Base-by-base conservation (phyloP, 2,329 filamentous ascomycete genomes). In the Apiospora rasikravindrae region DNA sequence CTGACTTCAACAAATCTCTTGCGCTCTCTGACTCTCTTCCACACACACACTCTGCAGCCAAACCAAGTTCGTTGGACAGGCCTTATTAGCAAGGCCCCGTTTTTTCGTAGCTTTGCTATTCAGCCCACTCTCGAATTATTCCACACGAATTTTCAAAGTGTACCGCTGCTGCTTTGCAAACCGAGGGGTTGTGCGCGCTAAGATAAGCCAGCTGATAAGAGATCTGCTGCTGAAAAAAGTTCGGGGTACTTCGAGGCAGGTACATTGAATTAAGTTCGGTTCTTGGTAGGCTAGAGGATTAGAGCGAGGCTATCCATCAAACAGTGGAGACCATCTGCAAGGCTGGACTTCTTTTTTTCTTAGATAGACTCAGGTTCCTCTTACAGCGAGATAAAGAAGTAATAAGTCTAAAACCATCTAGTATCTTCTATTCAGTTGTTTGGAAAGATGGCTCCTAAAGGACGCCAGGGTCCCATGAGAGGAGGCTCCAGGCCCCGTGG, bases 111-210 rank as follows among this genome's bases (percentile, higher is more conserved):
- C 57, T 64, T 37, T 64, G 29, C 57, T 40, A 64, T 40, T 37
- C 57, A 64, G 57, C 57, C 57, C 57, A 64, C 57, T 64, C 57
- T 78, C 72, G 75, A 83, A 77, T 77, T 77, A 77, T 75, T 75
- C 75, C 83, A 61, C 76, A 79, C 70, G 79, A 83, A 83, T 84
- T 84, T 84, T 80, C 79, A 80, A 82, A 83, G 83, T 40, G 83
- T 79, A 80, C 77, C 77, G 80, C 80, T 80, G 78, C 75, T 77
- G 77, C 80, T 79, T 78, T 77, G 74, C 74, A 74, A 67, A 82
- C n/a, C 66, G 83, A 82, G 79, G 82, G 84, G 83, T 86, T 88
- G 86, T 88, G 86, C 84, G 85, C 86, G 84, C 85, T 86, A 87
- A 86, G 86, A 87, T 87, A 87, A 86, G 79, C 72, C 74, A 51